Conservation (phyloP, 768 basidiomycete genomes). For the Rhodotorula taiwanensis region DNA sequence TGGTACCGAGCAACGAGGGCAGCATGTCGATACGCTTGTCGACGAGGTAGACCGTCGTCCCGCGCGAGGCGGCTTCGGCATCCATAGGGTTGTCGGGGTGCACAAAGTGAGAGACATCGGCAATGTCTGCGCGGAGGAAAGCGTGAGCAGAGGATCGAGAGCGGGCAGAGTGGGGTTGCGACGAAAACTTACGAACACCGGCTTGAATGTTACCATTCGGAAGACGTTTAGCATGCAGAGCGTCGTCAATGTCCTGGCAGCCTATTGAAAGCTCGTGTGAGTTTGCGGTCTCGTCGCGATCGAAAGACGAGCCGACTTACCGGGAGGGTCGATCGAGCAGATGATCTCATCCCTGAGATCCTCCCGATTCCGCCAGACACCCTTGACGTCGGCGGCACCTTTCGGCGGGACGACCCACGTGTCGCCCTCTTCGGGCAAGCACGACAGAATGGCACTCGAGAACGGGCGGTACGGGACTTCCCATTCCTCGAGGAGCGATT, state of each 20-base stretch:
- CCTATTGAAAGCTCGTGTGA: conserved; percentile 54
- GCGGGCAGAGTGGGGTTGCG: too few relatives aligned
- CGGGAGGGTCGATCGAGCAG: conserved; percentile 95
- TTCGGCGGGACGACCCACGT: conserved; percentile 86
- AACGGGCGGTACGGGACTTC: conserved; percentile 95
- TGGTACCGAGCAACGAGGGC: conserved; percentile 84
- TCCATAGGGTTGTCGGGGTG: conserved; percentile 92
- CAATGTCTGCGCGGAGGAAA: conserved; percentile 63
- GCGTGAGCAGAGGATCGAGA: neutral
- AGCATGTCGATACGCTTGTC: conserved; percentile 99
- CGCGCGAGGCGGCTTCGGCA: conserved; percentile 84
- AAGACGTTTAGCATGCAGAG: conserved; percentile 76
- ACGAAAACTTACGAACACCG: conserved; percentile 76
- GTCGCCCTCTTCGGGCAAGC: conserved; percentile 82
- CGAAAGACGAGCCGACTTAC: conserved; percentile 48
- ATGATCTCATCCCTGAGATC: conserved; percentile 78
- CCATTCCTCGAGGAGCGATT: conserved; percentile 84
- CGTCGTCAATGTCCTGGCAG: conserved; percentile 98
- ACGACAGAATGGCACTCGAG: conserved; percentile 87
- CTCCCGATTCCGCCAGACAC: conserved; percentile 71
- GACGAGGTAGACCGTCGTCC: conserved; percentile 95
- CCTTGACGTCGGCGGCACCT: conserved; percentile 44
- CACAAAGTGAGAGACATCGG: conserved; percentile 96
- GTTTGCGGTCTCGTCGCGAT: too few relatives aligned
- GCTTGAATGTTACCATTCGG: conserved; percentile 94